Percentiles rank a stretch among this genome's conserved stretches.
phyloP scores from a whole-genome alignment of 208 protist genomes.

The Trypanosomatidae sp. region DNA sequence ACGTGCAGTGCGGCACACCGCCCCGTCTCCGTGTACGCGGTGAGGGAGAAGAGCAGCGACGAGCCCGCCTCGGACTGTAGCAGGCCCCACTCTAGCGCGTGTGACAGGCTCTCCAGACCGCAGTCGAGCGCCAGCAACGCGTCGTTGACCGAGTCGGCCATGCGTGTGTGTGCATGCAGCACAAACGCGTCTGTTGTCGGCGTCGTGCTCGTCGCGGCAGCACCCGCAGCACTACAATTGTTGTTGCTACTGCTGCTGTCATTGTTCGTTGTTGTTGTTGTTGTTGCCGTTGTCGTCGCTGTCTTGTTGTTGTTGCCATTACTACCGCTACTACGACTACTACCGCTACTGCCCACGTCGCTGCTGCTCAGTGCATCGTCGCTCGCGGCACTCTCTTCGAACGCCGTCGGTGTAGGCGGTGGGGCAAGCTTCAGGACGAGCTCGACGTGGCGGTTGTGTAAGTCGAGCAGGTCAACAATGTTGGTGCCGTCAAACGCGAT shows the following conservation, averaged over 20 bases:
- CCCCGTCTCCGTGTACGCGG: conserved; percentile 61
- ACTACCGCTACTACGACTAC: neutral
- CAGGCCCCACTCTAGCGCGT: conserved; percentile 34
- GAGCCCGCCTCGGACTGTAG: conserved; percentile 57
- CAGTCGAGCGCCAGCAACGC: conserved; percentile 68
- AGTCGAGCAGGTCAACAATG: conserved; percentile 66
- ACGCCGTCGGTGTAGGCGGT: conserved; percentile 30
- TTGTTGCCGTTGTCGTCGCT: neutral
- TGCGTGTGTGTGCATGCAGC: conserved; percentile 30
- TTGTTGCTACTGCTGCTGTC: neutral
- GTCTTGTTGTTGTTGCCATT: neutral
- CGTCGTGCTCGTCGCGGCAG: conserved; percentile 6
- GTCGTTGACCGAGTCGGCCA: conserved; percentile 49
- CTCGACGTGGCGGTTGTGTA: conserved; percentile 56
- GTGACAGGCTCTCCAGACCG: conserved; percentile 61
- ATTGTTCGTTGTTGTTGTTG: neutral
- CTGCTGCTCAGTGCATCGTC: neutral
- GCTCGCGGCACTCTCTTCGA: conserved; percentile 11
- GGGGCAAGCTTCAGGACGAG: conserved; percentile 46
- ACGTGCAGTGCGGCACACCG: conserved; percentile 59
- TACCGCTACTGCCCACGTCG: neutral
- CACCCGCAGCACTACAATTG: too few species aligned
- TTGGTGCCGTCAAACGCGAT: conserved; percentile 59
- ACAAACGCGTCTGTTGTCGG: conserved; percentile 49
- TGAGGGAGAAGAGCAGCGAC: conserved; percentile 71